Evolutionary conservation across 768 basidiomycete genomes (phyloP).

Genomic region (Podaxis mareebaensis): DNA sequence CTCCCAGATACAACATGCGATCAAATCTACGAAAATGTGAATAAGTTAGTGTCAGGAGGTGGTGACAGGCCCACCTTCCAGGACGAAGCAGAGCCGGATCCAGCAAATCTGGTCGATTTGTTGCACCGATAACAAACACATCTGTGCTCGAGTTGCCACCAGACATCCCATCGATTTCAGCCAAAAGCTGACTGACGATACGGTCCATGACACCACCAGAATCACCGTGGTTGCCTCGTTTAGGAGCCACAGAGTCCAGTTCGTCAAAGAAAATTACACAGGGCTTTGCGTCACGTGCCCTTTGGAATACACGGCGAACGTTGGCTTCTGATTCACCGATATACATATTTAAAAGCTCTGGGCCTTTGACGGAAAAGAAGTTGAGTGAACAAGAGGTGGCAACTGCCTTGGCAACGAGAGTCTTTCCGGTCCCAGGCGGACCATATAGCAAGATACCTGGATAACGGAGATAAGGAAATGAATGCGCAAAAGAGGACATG

Average conservation of each 20-base stretch:
- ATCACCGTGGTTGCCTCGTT: conserved; percentile 93
- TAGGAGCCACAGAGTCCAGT: conserved; percentile 91
- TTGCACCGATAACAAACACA: conserved; percentile 95
- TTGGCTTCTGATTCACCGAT: conserved; percentile 99
- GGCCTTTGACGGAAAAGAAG: conserved; percentile 97
- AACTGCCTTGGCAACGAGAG: conserved; percentile 92
- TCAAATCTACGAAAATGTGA: conserved; percentile 69
- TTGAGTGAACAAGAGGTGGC: conserved; percentile 94
- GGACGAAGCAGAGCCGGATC: conserved; percentile 89
- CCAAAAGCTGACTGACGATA: conserved; percentile 91
- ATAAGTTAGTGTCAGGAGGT: neutral
- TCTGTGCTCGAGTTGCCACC: conserved; percentile 58
- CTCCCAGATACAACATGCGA: conserved; percentile 92
- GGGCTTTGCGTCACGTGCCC: conserved; percentile 87
- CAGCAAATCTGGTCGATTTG: conserved; percentile 89
- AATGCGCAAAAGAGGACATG: neutral
- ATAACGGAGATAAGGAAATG: neutral
- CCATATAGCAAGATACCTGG: conserved; percentile 90
- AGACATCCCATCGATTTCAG: conserved; percentile 92
- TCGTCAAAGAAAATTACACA: conserved; percentile 98
- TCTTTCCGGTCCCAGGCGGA: conserved; percentile 96
- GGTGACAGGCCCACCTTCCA: conserved; percentile 59
- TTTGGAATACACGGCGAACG: conserved; percentile 89
- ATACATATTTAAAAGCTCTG: conserved; percentile 96
- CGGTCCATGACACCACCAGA: conserved; percentile 98